A percentile compares a stretch with the other conserved stretches of the same genome.
phyloP scores from a whole-genome alignment of 345 rosid species.

The Gossypioides kirkii region DNA sequence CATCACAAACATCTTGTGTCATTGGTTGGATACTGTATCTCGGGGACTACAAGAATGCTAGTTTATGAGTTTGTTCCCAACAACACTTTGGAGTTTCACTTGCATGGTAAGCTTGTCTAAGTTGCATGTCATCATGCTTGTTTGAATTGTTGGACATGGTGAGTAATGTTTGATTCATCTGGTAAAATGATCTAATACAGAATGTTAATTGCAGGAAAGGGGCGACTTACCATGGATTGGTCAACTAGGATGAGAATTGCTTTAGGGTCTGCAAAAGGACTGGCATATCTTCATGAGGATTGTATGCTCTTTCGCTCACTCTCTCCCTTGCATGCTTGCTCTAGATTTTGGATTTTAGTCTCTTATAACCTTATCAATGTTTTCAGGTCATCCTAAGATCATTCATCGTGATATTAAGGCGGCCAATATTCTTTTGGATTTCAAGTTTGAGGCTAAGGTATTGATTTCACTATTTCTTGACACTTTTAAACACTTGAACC shows the following conservation, averaged over 20 bases:
- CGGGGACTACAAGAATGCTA: constrained; percentile 36
- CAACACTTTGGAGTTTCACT: constrained; percentile 39
- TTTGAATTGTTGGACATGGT: background rate
- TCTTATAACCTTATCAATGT: background rate
- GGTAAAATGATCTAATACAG: background rate
- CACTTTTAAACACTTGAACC: background rate
- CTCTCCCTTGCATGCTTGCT: background rate
- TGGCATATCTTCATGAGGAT: constrained; percentile 94
- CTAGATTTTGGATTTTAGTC: background rate
- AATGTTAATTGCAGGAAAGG: constrained; percentile 43
- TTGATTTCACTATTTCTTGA: background rate
- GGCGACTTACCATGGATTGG: constrained; percentile 65
- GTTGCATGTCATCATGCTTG: background rate
- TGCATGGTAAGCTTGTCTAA: constrained; percentile 33
- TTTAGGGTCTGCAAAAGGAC: constrained; percentile 85
- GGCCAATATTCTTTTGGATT: constrained; percentile 80
- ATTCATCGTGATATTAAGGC: constrained; percentile 92
- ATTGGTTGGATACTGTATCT: constrained; percentile 43
- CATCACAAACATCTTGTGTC: constrained; percentile 49
- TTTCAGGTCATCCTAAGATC: constrained; percentile 77
- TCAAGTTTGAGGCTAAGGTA: constrained; percentile 74
- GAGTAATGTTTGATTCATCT: background rate
- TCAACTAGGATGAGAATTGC: constrained; percentile 69
- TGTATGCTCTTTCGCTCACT: constrained; percentile 38
- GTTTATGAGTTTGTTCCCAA: constrained; percentile 52